Percentiles rank a stretch among this genome's conserved stretches.
phyloP scores from a whole-genome alignment of 371 early-diverging fungal genomes.

The Actinomortierella ambigua region DNA sequence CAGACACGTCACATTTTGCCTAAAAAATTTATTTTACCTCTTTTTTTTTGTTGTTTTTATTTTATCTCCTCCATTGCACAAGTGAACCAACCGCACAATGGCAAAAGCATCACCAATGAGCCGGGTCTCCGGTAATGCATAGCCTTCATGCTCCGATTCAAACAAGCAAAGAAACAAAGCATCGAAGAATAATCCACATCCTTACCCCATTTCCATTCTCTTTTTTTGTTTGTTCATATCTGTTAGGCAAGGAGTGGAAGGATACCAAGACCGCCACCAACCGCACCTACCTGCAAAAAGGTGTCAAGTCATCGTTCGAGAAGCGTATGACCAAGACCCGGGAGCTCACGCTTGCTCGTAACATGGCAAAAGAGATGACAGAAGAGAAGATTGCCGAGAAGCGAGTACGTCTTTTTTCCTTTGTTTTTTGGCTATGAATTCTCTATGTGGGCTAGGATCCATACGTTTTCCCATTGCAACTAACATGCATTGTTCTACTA shows the following conservation, averaged over 20 bases:
- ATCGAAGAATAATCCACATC: too few relatives aligned
- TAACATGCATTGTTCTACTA: not conserved
- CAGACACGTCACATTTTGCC: too few relatives aligned
- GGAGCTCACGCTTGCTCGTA: constrained; percentile 33
- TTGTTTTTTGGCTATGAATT: not conserved
- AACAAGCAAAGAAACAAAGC: too few relatives aligned
- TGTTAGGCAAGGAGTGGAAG: constrained; percentile 44
- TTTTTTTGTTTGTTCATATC: too few relatives aligned
- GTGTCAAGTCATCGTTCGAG: constrained; percentile 35
- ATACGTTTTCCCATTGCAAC: not conserved
- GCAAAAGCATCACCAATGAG: constrained; percentile 30
- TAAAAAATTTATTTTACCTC: not conserved
- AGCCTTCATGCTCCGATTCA: too few relatives aligned
- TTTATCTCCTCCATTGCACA: not conserved
- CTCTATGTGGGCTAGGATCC: not conserved
- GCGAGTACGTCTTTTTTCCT: constrained; percentile 22
- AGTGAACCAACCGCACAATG: constrained; percentile 28
- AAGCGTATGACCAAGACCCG: constrained; percentile 44
- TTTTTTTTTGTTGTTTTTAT: not conserved
- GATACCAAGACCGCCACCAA: constrained; percentile 38
- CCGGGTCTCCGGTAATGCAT: constrained; percentile 27
- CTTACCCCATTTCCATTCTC: too few relatives aligned
- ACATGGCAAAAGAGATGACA: constrained; percentile 40
- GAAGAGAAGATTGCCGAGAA: constrained; percentile 47
- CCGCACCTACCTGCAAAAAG: constrained; percentile 37